Conservation (phyloP, 495 filamentous ascomycete species). For the Bryoglossum gracile region DNA sequence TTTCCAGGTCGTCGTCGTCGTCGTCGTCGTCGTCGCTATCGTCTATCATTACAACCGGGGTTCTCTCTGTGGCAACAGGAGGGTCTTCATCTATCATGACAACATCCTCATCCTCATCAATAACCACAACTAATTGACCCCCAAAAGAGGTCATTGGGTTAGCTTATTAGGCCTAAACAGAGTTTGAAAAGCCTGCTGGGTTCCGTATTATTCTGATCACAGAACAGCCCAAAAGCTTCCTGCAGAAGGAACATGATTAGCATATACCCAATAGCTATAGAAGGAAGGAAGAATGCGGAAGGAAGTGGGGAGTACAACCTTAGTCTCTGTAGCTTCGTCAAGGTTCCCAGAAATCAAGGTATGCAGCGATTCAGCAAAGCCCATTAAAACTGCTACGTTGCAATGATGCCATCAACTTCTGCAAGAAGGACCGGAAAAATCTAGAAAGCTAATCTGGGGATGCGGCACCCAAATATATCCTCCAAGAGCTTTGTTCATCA, state of each 20-base stretch:
- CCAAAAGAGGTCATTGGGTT: constrained; percentile 1
- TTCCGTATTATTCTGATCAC: too few species aligned
- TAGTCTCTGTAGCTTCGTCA: too few species aligned
- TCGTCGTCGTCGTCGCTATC: neutral
- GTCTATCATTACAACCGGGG: too few species aligned
- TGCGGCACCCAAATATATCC: neutral
- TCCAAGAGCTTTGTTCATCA: constrained; percentile 1
- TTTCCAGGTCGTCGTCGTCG: neutral
- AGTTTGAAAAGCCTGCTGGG: too few species aligned
- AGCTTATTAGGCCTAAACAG: neutral
- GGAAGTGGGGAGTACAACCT: neutral
- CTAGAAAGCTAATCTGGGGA: neutral
- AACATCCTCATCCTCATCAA: constrained; percentile 10
- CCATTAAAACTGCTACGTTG: too few species aligned
- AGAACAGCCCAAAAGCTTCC: neutral
- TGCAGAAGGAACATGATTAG: neutral
- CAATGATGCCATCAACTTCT: too few species aligned
- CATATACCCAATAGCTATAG: neutral
- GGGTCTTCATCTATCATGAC: neutral
- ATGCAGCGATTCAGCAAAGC: too few species aligned
- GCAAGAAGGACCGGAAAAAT: neutral
- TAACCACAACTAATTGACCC: neutral
- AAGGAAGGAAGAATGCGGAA: neutral
- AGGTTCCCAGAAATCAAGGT: too few species aligned
- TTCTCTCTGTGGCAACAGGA: too few species aligned